Evolutionary conservation across 2,329 filamentous ascomycete genomes (phyloP), one percentile per base, ranked within the genome.

Genomic region (Diaporthe capsici): DNA sequence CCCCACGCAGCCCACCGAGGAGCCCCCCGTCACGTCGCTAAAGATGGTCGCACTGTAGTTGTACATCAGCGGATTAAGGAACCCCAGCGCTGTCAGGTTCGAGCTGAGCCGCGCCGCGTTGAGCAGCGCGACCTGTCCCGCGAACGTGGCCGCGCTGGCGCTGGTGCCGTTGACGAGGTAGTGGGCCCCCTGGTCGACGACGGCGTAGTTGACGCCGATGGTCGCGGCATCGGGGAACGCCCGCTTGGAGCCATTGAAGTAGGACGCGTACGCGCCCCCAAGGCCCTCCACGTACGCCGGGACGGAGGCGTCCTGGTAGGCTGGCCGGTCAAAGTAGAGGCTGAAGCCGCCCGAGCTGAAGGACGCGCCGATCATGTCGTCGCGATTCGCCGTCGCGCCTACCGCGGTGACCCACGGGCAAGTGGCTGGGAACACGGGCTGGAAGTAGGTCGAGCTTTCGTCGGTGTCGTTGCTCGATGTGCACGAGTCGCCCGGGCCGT

Each of bases 371-470:
- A 92, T 89, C 58, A 82, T 82, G 0, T 79, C 79, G 1, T 47
- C 72, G 2, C 74, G 22, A 28, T 79, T 86, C 75, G 85, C 83
- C 0, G 90, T 92, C 0, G 87, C 90, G n/a, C 91, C 91, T 0
- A 92, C 89, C 0, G 88, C 82, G 0, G 90, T 92, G 49, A 92
- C 86, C 77, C 88, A 92, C 0, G 89, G 89, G 78, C 90, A 92
- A 1, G 86, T 85, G 2, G 87, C 87, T 0, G 90, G 90, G 81
- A 91, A 92, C 3, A 82, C 85, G 22, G 90, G 87, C 22, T 88
- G 81, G 78, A 92, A 91, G 39, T 82, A 85, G 9, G 87, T 87
- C 4, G 83, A 86, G 71, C 89, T 88, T 71, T 49, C 8, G 20
- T 49, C 44, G 44, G 85, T 87, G 60, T 90, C 89, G 75, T 91